Evolutionary conservation across 129 eudicot genomes (phyloP), one percentile per base, ranked within the genome.

Genomic region (Chrysanthemum lavandulifolium): DNA sequence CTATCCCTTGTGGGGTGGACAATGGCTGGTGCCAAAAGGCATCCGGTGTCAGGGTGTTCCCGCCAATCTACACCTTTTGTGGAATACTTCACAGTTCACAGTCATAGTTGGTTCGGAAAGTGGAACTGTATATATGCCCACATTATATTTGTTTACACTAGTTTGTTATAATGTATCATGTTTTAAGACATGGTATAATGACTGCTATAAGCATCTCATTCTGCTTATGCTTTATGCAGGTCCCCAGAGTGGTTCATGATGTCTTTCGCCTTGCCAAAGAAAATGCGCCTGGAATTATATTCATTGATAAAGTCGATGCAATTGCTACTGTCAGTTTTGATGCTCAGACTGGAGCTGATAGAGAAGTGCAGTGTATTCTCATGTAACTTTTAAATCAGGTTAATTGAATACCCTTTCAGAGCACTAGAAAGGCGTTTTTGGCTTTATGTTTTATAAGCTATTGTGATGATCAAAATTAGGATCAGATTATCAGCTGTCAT

Each of bases 231-330:
- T 61, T 33, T 43, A 48, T 73, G 51, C 74, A 91, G 97, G 97
- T 96, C 56, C 96, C 97, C 0, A 64, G 97, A 71, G 88, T 92
- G 97, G 96, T 92, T 23, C 96, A 96, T 83, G 97, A 92, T 81
- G 96, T 92, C 9, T 92, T 91, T 52, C 89, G 93, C 12, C 93
- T 91, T 36, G 96, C 96, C 25, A 88, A 89, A 80, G 96, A 91
- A 80, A 88, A 91, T 61, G 96, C 97, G 4, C 96, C 96, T 55
- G 96, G 92, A 67, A 91, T 91, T 55, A 89, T 91, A 69, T 91
- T 91, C 57, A 86, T 91, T 10, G 97, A 92, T 76, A 94, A 89
- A 73, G 96, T 92, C 3, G 96, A 89, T 81, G 96, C 96, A 65
- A 89, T 89, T 45, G 96, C 91, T 52, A 86, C 96, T 66, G 97